phyloP scores from a whole-genome alignment of 176 grass and related monocot genomes.

The Cocos nucifera region DNA sequence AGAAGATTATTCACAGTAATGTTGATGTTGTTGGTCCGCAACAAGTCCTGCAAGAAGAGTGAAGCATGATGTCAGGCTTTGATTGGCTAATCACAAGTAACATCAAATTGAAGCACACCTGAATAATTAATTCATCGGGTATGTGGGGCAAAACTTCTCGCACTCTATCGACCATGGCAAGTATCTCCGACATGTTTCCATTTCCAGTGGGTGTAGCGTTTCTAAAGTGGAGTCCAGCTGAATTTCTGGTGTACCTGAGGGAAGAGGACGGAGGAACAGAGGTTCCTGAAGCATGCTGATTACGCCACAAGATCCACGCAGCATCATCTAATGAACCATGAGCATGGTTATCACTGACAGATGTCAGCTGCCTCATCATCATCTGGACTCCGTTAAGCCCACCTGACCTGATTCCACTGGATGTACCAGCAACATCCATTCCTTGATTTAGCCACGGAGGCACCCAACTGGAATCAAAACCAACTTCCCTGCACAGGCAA shows the following conservation, averaged over 20 bases:
- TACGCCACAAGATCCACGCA: conserved; percentile 51
- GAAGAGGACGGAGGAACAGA: conserved; percentile 49
- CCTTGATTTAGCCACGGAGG: conserved; percentile 58
- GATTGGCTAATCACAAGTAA: conserved; percentile 4
- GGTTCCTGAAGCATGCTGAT: conserved; percentile 32
- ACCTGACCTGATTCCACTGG: conserved; percentile 50
- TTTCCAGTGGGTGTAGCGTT: conserved; percentile 15
- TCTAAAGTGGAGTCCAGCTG: conserved; percentile 29
- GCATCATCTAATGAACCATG: conserved; percentile 32
- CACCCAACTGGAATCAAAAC: conserved; percentile 68
- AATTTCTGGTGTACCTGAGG: conserved; percentile 29
- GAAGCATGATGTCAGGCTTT: conserved; percentile 4
- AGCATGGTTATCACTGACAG: conserved; percentile 61
- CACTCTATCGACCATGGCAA: conserved; percentile 82
- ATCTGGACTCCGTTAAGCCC: conserved; percentile 93
- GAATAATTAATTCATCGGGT: conserved; percentile 82
- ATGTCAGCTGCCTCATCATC: conserved; percentile 96
- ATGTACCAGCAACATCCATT: conserved; percentile 65
- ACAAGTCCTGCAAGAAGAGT: conserved; percentile 64
- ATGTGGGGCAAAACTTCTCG: conserved; percentile 90
- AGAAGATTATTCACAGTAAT: conserved; percentile 99
- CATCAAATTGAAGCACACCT: conserved; percentile 35
- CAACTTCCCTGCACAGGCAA: conserved; percentile 42
- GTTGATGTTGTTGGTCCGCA: conserved; percentile 92
- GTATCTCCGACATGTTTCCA: conserved; percentile 47